A percentile compares a stretch with the other conserved stretches of the same genome.
phyloP scores from a whole-genome alignment of 1,284 basidiomycete genomes.

The Hymenochaete sp. region DNA sequence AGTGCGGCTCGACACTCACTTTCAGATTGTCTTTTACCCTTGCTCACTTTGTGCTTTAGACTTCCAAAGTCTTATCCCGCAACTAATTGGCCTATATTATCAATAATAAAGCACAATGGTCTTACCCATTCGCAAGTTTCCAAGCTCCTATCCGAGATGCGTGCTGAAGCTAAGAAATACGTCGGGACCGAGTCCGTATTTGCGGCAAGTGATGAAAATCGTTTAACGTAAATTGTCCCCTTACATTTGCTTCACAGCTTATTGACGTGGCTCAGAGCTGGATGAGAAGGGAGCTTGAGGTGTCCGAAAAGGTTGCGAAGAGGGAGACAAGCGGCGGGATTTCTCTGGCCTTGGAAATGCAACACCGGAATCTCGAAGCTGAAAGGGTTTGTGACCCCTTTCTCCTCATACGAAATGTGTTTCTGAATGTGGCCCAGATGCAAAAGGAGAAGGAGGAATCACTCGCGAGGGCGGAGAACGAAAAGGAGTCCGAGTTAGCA shows the following conservation, averaged over 20 bases:
- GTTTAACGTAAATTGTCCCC: neutral
- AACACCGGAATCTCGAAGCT: slow-evolving; percentile 54
- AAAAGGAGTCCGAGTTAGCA: slow-evolving; percentile 38
- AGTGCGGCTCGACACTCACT: slow-evolving; percentile 49
- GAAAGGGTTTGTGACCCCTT: slow-evolving; percentile 39
- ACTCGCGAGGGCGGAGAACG: slow-evolving; percentile 38
- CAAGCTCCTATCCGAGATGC: slow-evolving; percentile 47
- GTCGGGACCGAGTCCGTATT: slow-evolving; percentile 11
- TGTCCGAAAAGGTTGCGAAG: slow-evolving; percentile 27
- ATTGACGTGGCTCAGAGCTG: slow-evolving; percentile 62
- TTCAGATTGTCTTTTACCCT: neutral
- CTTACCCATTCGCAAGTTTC: slow-evolving; percentile 36
- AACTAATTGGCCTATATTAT: slow-evolving; percentile 56
- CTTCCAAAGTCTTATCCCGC: slow-evolving; percentile 72
- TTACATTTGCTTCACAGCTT: slow-evolving; percentile 35
- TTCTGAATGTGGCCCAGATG: slow-evolving; percentile 21
- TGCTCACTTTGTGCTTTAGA: slow-evolving; percentile 31
- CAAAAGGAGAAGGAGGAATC: slow-evolving; percentile 42
- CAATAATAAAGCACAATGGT: slow-evolving; percentile 50
- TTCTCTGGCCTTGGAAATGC: slow-evolving; percentile 70
- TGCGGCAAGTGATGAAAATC: slow-evolving; percentile 1
- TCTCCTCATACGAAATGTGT: neutral
- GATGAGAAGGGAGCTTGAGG: slow-evolving; percentile 49
- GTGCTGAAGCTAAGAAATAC: slow-evolving; percentile 45
- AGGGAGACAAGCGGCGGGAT: slow-evolving; percentile 45